Conservation (phyloP, 805 yeast genomes). For the Lipomyces chichibuensis region DNA sequence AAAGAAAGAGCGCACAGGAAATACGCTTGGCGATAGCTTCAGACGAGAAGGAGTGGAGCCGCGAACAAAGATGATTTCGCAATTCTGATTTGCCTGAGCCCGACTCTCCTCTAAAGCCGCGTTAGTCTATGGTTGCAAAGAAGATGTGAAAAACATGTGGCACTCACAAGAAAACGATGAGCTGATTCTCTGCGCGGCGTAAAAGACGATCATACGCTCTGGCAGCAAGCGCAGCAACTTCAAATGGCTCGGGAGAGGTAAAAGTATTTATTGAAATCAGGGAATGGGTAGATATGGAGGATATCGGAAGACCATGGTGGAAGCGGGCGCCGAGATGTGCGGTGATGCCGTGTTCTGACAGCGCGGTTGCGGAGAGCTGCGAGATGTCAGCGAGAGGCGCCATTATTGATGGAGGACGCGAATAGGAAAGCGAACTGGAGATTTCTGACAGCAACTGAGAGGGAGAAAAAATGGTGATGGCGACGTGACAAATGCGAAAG, state of each 20-base stretch:
- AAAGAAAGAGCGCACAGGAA: conserved; percentile 41
- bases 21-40: conserved; percentile 16
- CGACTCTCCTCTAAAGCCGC: conserved; percentile 42
- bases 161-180: conserved; percentile 42
- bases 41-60: conserved; percentile 34
- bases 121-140: conserved; percentile 9
- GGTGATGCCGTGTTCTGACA: conserved; percentile 48
- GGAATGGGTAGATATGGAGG: conserved; percentile 46
- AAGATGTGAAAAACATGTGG: neutral
- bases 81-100: conserved; percentile 50
- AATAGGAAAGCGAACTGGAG: neutral
- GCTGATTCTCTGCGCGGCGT: conserved; percentile 46
- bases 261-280: conserved; percentile 48
- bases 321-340: conserved; percentile 50
- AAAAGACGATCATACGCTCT: conserved; percentile 46
- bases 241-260: conserved; percentile 44
- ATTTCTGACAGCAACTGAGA: neutral
- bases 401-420: conserved; percentile 10
- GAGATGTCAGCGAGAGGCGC: conserved; percentile 44
- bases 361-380: conserved; percentile 43
- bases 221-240: conserved; percentile 46
- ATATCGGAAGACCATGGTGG: conserved; percentile 49
- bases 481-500: neutral
- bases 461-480: neutral
- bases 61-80: conserved; percentile 41